These are phyloP conservation scores for Moricandia arvensis DNA, from an alignment of 345 rosid species.

Conservation along the genomic window DNA sequence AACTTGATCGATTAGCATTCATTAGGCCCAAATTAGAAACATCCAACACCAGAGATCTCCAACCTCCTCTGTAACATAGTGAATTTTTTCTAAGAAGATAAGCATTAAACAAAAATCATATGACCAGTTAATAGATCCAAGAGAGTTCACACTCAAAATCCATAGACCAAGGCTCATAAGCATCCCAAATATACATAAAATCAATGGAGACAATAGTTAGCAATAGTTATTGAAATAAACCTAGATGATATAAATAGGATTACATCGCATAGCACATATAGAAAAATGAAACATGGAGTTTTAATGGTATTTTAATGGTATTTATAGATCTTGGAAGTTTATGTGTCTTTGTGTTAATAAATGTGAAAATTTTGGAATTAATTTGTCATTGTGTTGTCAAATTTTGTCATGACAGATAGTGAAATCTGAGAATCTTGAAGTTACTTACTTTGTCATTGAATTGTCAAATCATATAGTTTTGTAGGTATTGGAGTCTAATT, in stretches of 20 bases:
- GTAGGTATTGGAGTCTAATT: not conserved
- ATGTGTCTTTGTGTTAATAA: not conserved
- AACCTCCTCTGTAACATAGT: not conserved
- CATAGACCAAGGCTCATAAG: not conserved
- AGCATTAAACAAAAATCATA: not conserved
- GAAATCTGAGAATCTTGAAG: not conserved
- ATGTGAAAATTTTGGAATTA: not conserved
- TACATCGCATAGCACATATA: not conserved
- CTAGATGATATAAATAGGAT: not conserved
- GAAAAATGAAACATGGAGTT: not conserved
- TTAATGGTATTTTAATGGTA: not conserved
- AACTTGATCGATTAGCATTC: not conserved
- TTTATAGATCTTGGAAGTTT: slow-evolving; percentile 6
- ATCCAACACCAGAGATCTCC: not conserved
- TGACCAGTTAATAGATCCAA: not conserved
- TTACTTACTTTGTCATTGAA: not conserved
- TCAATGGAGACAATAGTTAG: not conserved
- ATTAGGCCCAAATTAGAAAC: not conserved
- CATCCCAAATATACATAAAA: not conserved
- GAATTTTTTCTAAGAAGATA: not conserved
- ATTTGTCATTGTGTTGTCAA: not conserved
- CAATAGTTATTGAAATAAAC: not conserved
- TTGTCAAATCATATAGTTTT: not conserved
- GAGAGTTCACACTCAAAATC: not conserved
- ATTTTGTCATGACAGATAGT: not conserved